A percentile compares a stretch with the other conserved stretches of the same genome.
Evolutionary conservation across 2,329 filamentous ascomycete genomes (phyloP).

Genomic region (Beauveria rudraprayagi): DNA sequence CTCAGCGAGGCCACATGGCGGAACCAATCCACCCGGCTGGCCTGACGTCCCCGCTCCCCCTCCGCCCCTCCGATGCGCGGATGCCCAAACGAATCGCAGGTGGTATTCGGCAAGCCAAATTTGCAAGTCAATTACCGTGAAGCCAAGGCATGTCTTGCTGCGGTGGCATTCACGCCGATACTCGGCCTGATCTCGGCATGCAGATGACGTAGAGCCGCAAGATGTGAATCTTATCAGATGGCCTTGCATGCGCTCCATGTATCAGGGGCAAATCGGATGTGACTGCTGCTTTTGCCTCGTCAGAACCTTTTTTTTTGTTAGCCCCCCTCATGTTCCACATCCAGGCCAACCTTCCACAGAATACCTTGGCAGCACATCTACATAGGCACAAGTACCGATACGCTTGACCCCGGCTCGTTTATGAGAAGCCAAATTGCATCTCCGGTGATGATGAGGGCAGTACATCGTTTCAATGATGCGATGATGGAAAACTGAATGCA

Average conservation of each 20-base stretch:
- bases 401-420: not conserved
- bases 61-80: constrained; percentile 2
- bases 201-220: not conserved
- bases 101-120: not conserved
- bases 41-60: not conserved
- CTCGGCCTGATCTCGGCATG: not conserved
- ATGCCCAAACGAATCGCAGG: not conserved
- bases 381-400: too few relatives aligned
- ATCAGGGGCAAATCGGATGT: too few relatives aligned
- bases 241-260: not conserved
- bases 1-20: not conserved
- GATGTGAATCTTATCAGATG: not conserved
- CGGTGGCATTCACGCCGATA: not conserved
- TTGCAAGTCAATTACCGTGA: not conserved
- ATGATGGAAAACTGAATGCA: not conserved
- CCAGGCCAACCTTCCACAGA: too few relatives aligned
- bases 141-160: not conserved
- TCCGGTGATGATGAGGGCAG: not conserved
- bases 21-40: not conserved
- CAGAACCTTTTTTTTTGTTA: too few relatives aligned
- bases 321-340: too few relatives aligned
- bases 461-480: not conserved
- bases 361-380: too few relatives aligned
- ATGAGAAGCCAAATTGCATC: not conserved
- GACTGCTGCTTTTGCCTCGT: too few relatives aligned